Evolutionary conservation across 768 basidiomycete genomes (phyloP), one percentile per base, ranked within the genome.

Genomic region (Rickenella mellea): DNA sequence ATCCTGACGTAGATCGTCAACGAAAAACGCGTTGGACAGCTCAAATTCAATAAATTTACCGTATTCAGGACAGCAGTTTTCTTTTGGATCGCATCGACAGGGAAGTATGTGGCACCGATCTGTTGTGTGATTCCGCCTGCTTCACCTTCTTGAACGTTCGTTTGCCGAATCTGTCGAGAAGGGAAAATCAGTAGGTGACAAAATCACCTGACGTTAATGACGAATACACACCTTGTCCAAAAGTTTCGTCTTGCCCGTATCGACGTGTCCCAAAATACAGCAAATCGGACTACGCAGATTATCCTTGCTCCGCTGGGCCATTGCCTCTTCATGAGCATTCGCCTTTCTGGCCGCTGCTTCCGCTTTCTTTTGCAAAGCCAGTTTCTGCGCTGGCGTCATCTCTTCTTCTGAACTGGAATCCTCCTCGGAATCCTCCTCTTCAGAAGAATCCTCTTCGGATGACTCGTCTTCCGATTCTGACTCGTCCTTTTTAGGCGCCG

Each of bases 111-210:
- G 17, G 96, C 96, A 71, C 96, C 96, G 51, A 99, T 99, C 61
- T 99, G 96, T 62, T 98, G 96, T 0, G 96, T 99, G 61, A 99
- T 99, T 67, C 96, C 96, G 51, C 96, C 96, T 2, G 96, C 96
- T 75, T 99, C 96, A 42, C 96, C 96, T 59, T 97, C 96, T 64
- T 97, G 93, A 17, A 99, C 96, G 51, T 97, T 97, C 4, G 94
- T 98, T 83, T 98, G 94, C 51, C 96, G 92, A 59, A 99, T 99
- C 91, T 96, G 50, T 41, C 21, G 27, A 27, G 29, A 27, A 21
- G 8, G 35, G 29, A 27, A 25, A 14, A n/a, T 26, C 27, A 40
- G 37, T 20, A 38, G 42, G 14, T 26, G 35, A 48, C 8, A 30
- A 27, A 17, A 15, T 15, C n/a, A 24, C n/a, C n/a, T n/a, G n/a